Evolutionary conservation across 1,284 basidiomycete genomes (phyloP), one percentile per base, ranked within the genome.

Genomic region (Schizopora paradoxa): DNA sequence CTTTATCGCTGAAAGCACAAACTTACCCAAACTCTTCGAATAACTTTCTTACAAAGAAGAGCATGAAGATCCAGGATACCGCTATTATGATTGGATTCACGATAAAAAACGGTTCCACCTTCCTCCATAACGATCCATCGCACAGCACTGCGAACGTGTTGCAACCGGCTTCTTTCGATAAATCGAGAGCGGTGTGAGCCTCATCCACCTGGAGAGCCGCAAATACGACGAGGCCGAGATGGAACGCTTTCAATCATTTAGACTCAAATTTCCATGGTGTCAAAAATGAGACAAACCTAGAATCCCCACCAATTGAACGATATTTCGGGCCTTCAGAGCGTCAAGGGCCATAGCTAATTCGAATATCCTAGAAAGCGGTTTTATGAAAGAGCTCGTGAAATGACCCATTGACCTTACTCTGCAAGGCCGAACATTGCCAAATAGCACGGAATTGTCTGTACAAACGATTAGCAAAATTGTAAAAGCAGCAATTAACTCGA

Each of bases 401-500:
- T 82, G 51, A 79, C 63, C 11, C 85, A 61, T 55, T 87, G 84
- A 49, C 61, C 74, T 44, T 60, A 86, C 86, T 86, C 86, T 47
- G 82, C 86, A n/a, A 90, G 68, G 28, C 79, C 77, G 62, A 88
- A 90, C 10, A 90, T 69, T 2, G 84, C 84, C 6, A 90, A 75
- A 61, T 88, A 90, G 61, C 87, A 89, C 52, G 87, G 80, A 51
- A 90, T 62, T n/a, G 87, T 90, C 83, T 89, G 43, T 36, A 47
- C 21, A 46, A 52, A 45, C 48, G 29, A 29, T 31, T 31, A n/a
- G n/a, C 28, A 39, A 21, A 6, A 43, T 26, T 16, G 32, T 11
- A 25, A 13, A 14, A 27, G 23, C 29, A 22, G 11, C 18, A 33
- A 21, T 11, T 26, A 7, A 36, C 21, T 16, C 18, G n/a, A n/a